Evolutionary conservation across 805 yeast species (phyloP).

Genomic region (Metschnikowia aberdeeniae): DNA sequence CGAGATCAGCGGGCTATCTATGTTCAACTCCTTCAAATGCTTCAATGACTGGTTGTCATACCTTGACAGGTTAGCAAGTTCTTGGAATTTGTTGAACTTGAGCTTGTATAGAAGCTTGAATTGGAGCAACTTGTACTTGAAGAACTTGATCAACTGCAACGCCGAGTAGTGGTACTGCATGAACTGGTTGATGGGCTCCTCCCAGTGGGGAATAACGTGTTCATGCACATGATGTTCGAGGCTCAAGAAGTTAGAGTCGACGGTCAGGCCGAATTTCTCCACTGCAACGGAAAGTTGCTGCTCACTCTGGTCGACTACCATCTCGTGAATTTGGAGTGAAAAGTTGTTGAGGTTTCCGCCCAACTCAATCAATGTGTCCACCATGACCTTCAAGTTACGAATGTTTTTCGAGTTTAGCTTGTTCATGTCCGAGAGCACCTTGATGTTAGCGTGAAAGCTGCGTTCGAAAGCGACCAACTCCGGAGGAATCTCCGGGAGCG

Average conservation of each 20-base stretch:
- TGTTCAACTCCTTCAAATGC: slow-evolving; percentile 30
- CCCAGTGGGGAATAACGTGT: slow-evolving; percentile 39
- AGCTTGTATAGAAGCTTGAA: slow-evolving; percentile 38
- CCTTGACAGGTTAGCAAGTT: slow-evolving; percentile 27
- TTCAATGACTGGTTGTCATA: slow-evolving; percentile 17
- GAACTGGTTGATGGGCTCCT: slow-evolving; percentile 49
- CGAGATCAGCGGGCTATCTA: slow-evolving; percentile 36
- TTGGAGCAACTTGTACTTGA: slow-evolving; percentile 51
- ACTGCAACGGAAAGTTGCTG: slow-evolving; percentile 31
- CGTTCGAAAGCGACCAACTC: slow-evolving; percentile 31
- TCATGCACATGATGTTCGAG: slow-evolving; percentile 42
- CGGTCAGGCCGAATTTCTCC: slow-evolving; percentile 51
- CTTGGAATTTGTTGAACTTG: slow-evolving; percentile 36
- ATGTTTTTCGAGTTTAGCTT: slow-evolving; percentile 33
- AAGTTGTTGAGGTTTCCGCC: slow-evolving; percentile 58
- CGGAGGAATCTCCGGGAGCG: slow-evolving; percentile 22
- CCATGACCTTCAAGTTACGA: slow-evolving; percentile 37
- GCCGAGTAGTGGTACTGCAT: slow-evolving; percentile 42
- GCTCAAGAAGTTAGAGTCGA: slow-evolving; percentile 48
- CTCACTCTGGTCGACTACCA: slow-evolving; percentile 15
- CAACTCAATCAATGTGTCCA: slow-evolving; percentile 43
- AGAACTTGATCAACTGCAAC: slow-evolving; percentile 43
- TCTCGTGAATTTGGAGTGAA: slow-evolving; percentile 41
- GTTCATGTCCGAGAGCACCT: slow-evolving; percentile 34
- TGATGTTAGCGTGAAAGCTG: slow-evolving; percentile 31